These are phyloP conservation scores for Lathyrus oleraceus DNA, from an alignment of 306 rosid species.

Conservation along the genomic window DNA sequence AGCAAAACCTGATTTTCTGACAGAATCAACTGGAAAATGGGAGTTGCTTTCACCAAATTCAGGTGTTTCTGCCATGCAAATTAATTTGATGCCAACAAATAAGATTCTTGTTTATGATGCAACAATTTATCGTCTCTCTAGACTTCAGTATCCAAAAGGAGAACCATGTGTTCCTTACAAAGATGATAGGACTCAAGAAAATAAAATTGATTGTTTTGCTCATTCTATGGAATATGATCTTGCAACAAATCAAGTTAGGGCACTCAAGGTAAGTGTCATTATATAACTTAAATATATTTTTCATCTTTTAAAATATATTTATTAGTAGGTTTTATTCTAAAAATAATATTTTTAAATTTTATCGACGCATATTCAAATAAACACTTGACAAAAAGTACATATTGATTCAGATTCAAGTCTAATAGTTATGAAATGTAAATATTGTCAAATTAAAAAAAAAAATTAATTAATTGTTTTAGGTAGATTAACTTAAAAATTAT, in stretches of 20 bases:
- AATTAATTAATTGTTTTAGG: too few relatives aligned
- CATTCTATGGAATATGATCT: constrained; percentile 65
- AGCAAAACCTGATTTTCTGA: constrained; percentile 28
- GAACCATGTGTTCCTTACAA: constrained; percentile 45
- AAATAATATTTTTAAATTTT: too few relatives aligned
- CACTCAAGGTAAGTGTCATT: constrained; percentile 60
- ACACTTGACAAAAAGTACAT: too few relatives aligned
- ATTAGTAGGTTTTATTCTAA: too few relatives aligned
- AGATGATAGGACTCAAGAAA: background rate
- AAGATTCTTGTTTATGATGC: constrained; percentile 62
- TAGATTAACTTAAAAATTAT: too few relatives aligned
- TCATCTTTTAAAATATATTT: too few relatives aligned
- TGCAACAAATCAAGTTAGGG: constrained; percentile 49
- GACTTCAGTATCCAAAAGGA: constrained; percentile 46
- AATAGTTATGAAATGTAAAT: too few relatives aligned
- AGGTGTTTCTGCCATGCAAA: constrained; percentile 80
- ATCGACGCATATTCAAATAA: too few relatives aligned
- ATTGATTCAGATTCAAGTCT: too few relatives aligned
- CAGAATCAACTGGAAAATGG: constrained; percentile 49
- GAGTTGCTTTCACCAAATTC: constrained; percentile 36
- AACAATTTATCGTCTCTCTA: constrained; percentile 50
- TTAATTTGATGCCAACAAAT: constrained; percentile 66
- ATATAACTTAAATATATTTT: background rate
- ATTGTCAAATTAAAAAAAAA: too few relatives aligned
- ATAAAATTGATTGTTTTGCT: constrained; percentile 57